Percentiles rank a stretch among this genome's conserved stretches.
Conservation (phyloP, 306 rosid species). For the Cercis canadensis region DNA sequence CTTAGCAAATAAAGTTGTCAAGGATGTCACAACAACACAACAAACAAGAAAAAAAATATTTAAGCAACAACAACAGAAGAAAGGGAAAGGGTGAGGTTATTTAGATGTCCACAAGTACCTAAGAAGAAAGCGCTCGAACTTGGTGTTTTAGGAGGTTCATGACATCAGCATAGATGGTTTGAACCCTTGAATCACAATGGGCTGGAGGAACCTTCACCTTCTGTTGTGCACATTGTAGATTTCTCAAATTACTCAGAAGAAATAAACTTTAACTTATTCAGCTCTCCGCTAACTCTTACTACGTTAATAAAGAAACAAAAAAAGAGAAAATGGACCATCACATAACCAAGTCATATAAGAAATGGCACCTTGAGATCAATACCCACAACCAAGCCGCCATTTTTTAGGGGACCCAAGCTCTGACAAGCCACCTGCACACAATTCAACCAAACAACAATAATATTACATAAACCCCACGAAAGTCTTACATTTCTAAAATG, state of each 20-base stretch:
- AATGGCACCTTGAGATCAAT: slow-evolving; percentile 73
- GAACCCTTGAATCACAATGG: slow-evolving; percentile 83
- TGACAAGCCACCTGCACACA: too few relatives aligned
- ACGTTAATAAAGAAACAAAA: neutral
- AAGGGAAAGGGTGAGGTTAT: too few relatives aligned
- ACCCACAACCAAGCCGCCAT: slow-evolving; percentile 76
- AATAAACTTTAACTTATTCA: neutral
- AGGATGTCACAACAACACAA: too few relatives aligned
- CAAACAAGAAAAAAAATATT: too few relatives aligned
- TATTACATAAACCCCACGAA: too few relatives aligned
- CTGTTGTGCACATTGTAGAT: too few relatives aligned
- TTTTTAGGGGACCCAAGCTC: too few relatives aligned
- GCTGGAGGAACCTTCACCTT: slow-evolving; percentile 76
- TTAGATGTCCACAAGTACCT: slow-evolving; percentile 64
- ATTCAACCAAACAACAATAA: too few relatives aligned
- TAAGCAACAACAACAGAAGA: too few relatives aligned
- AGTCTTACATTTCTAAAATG: neutral
- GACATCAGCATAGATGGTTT: slow-evolving; percentile 76
- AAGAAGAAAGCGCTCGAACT: slow-evolving; percentile 63
- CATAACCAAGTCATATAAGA: neutral
- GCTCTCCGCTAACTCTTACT: neutral
- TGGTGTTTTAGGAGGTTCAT: slow-evolving; percentile 61
- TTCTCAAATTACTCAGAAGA: neutral
- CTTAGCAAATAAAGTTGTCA: too few relatives aligned
- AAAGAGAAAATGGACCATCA: neutral